Conservation (phyloP, 1,284 basidiomycete species). For the Ganoderma leucocontextum region DNA sequence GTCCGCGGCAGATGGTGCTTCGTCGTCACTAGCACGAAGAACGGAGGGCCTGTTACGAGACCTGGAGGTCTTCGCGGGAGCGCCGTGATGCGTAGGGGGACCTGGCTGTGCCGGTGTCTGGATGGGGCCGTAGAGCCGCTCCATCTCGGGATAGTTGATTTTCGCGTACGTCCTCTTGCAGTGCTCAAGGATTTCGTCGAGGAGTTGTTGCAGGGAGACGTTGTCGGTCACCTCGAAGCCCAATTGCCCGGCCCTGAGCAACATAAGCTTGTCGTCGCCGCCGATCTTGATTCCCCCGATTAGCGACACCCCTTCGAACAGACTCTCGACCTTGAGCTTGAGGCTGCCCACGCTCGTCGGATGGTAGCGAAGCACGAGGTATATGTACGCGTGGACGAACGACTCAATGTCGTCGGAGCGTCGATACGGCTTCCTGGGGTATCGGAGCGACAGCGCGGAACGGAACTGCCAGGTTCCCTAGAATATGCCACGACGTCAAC, state of each 20-base stretch:
- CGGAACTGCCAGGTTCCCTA: conserved; percentile 30
- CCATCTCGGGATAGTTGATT: neutral
- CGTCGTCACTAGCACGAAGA: neutral
- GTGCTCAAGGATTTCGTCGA: neutral
- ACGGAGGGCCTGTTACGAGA: neutral
- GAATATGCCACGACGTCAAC: neutral
- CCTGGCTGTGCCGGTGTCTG: neutral
- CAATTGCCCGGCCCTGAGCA: neutral
- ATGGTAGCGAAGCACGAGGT: conserved; percentile 9
- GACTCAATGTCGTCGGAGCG: conserved; percentile 29
- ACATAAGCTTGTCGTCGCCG: neutral
- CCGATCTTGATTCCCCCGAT: neutral
- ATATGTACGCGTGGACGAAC: conserved; percentile 18
- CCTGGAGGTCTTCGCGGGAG: neutral
- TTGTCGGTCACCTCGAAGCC: neutral
- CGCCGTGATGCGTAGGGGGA: neutral
- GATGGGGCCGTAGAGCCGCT: neutral
- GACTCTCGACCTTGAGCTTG: neutral
- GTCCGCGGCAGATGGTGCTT: neutral
- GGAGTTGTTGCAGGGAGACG: neutral
- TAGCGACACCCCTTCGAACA: neutral
- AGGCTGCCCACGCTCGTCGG: neutral
- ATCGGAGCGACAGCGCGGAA: conserved; percentile 16
- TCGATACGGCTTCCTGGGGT: conserved; percentile 17
- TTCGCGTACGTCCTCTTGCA: neutral